These are phyloP conservation scores for Sambucus nigra DNA, from an alignment of 129 eudicot species.

Conservation along the genomic window DNA sequence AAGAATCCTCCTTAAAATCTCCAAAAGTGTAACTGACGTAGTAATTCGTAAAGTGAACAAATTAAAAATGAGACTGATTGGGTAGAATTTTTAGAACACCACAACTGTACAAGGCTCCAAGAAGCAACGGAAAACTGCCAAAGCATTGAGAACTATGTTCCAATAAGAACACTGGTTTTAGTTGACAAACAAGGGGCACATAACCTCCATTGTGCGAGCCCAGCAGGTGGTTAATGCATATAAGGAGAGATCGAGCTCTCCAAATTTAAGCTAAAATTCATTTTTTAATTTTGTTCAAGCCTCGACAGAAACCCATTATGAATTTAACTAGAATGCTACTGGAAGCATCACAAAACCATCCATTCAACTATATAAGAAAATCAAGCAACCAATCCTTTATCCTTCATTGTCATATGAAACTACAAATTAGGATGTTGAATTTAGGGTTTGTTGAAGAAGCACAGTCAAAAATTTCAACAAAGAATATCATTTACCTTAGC, in stretches of 20 bases:
- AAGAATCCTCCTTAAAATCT: no score
- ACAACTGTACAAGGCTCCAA: no score
- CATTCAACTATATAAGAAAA: neutral
- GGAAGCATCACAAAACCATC: neutral
- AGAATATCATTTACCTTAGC: slow-evolving; percentile 52
- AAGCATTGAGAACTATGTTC: neutral
- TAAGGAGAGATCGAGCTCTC: neutral
- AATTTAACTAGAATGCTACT: neutral
- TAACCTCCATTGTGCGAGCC: no score
- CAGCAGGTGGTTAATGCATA: neutral
- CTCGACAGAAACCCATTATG: neutral
- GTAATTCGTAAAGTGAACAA: no score
- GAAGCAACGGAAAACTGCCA: no score
- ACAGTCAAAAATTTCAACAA: neutral
- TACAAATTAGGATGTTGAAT: neutral
- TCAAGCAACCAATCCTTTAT: neutral
- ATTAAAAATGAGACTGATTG: no score
- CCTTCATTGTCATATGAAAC: neutral
- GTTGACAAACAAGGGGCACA: neutral
- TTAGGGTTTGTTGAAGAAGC: neutral
- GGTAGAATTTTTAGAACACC: no score
- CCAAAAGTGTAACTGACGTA: no score
- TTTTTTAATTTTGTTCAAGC: neutral
- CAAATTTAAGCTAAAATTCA: neutral
- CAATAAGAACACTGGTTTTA: neutral